Conservation (phyloP, 2,329 filamentous ascomycete species). For the Ophiostoma piceae region DNA sequence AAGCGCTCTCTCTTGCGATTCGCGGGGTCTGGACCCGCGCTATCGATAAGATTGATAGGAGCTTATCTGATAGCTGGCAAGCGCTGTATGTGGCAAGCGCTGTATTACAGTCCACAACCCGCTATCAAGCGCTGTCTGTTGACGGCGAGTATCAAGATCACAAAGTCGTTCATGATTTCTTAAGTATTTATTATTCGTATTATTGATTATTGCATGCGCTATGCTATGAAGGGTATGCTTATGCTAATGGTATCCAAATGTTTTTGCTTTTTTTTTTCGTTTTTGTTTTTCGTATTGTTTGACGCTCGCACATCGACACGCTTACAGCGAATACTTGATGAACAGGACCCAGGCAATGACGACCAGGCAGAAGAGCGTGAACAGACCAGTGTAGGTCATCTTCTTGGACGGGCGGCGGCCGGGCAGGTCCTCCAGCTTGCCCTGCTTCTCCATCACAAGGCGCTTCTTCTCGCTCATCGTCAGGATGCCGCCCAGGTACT, state of each 20-base stretch:
- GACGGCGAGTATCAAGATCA: neutral
- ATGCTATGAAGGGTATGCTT: no score
- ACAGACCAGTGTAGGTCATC: slow-evolving; percentile 21
- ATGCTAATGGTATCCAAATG: no score
- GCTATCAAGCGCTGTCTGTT: neutral
- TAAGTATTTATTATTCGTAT: neutral
- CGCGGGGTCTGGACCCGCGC: no score
- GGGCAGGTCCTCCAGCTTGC: slow-evolving; percentile 23
- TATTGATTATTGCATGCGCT: neutral
- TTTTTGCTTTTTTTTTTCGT: no score
- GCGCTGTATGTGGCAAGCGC: no score
- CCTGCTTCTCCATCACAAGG: slow-evolving; percentile 24
- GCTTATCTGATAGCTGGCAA: neutral
- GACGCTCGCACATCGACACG: neutral
- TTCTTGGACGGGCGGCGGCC: slow-evolving; percentile 25
- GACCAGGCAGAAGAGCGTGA: slow-evolving; percentile 23
- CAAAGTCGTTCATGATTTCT: no score
- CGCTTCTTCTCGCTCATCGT: slow-evolving; percentile 29
- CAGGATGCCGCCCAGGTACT: slow-evolving; percentile 26
- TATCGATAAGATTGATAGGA: neutral
- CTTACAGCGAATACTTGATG: slow-evolving; percentile 25
- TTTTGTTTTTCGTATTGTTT: no score
- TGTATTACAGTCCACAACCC: neutral
- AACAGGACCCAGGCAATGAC: slow-evolving; percentile 30
- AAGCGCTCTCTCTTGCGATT: neutral